Base-by-base conservation (phyloP, 306 rosid genomes). In the Styphnolobium japonicum region DNA sequence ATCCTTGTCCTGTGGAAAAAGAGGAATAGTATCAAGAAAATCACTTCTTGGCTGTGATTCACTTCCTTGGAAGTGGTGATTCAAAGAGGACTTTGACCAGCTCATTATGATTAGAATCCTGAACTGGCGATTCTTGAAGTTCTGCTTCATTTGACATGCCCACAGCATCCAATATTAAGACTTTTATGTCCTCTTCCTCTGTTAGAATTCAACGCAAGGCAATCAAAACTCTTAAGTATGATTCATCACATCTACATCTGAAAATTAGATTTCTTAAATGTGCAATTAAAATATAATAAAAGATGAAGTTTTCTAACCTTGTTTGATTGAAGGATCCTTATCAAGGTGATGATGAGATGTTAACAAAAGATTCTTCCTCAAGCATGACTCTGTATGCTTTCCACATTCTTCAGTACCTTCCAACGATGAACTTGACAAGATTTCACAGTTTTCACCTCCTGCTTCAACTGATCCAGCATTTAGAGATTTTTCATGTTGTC, bases 161-260 rank as follows among this genome's bases (percentile, higher is more conserved):
- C 43, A 19, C 10, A 29, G 68, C 16, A 51, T 75, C 75, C 12
- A 55, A 51, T 34, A 25, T 74, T 33, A 73, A 81, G 56, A 40
- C 25, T 45, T 10, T n/a, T 3, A 34, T 39, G 37, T 40, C 75
- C n/a, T 71, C 82, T 75, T 83, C 82, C 92, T 88, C 92, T 88
- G 89, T 56, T 21, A 79, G 81, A 55, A 46, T 56, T 42, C 40
- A 25, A 66, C 60, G 23, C 65, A 81, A 57, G 45, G 37, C 21
- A 67, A 56, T 51, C 31, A 57, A 25, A 65, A 4, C n/a, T 52
- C 37, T 29, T 31, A 34, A 48, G 33, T 67, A 23, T 51, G 29
- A 8, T 7, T 67, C 31, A 3, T n/a, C 55, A 21, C 23, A 7
- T 14, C n/a, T n/a, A n/a, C n/a, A 21, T 45, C 2, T 22, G 63